Percentiles rank a stretch among this genome's conserved stretches.
Conservation (phyloP, 2,329 filamentous ascomycete genomes). For the Bertia moriformis region DNA sequence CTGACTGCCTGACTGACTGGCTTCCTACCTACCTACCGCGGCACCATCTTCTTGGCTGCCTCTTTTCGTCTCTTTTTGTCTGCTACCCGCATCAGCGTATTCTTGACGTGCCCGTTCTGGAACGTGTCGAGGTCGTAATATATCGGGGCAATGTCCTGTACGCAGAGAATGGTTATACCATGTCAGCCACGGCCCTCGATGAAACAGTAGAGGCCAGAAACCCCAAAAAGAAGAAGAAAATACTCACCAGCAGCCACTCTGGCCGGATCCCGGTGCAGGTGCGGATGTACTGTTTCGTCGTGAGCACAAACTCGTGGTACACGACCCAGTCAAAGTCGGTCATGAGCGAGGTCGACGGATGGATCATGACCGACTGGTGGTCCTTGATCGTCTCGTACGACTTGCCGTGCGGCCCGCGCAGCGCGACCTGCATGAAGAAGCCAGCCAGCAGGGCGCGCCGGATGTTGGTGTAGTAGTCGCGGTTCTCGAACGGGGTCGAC, state of each 20-base stretch:
- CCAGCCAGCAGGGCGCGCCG: conserved; percentile 79
- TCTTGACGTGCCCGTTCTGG: neutral
- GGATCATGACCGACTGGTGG: conserved; percentile 80
- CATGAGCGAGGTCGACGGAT: conserved; percentile 79
- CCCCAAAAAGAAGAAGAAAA: too few species aligned
- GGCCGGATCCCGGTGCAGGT: conserved; percentile 83
- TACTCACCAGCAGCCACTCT: conserved; percentile 80
- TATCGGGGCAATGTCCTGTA: neutral
- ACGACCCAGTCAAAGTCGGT: conserved; percentile 91
- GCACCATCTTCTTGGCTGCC: neutral
- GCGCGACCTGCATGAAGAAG: conserved; percentile 99
- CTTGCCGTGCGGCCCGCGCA: conserved; percentile 90
- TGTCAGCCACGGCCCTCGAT: too few species aligned
- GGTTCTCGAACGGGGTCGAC: conserved; percentile 81
- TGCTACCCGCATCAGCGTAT: neutral
- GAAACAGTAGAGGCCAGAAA: too few species aligned
- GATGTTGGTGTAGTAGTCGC: conserved; percentile 97
- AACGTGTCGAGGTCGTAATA: neutral
- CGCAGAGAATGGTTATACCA: too few species aligned
- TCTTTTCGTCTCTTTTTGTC: neutral
- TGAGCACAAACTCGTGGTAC: conserved; percentile 96
- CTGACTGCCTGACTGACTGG: too few species aligned
- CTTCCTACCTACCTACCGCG: too few species aligned
- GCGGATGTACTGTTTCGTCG: conserved; percentile 93
- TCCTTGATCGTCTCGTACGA: conserved; percentile 93